These are phyloP conservation scores for Trichoderma harzianum DNA, from an alignment of 2,329 filamentous ascomycete species.

Conservation along the genomic window DNA sequence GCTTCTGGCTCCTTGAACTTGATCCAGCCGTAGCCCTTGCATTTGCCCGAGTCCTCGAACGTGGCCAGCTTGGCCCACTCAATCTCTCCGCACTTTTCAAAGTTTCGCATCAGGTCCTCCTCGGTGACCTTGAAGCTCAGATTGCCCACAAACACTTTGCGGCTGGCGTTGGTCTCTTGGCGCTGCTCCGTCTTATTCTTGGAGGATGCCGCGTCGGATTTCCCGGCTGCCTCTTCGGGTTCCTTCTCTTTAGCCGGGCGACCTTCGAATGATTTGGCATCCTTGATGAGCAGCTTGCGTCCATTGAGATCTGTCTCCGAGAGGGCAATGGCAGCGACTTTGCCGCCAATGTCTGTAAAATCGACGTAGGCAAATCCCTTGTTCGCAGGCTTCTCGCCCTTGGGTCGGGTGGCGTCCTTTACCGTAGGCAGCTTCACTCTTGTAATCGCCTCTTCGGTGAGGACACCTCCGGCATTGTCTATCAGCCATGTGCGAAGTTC, in stretches of 20 bases:
- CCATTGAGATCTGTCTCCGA: slow-evolving; percentile 79
- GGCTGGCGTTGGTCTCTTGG: slow-evolving; percentile 58
- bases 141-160: slow-evolving; percentile 89
- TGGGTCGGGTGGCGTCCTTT: slow-evolving; percentile 45
- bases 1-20: slow-evolving; percentile 78
- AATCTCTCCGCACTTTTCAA: slow-evolving; percentile 79
- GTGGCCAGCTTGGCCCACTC: slow-evolving; percentile 84
- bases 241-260: slow-evolving; percentile 65
- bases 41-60: slow-evolving; percentile 95
- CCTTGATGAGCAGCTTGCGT: slow-evolving; percentile 87
- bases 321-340: slow-evolving; percentile 75
- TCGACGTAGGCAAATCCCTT: slow-evolving; percentile 97
- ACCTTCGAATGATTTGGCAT: slow-evolving; percentile 86
- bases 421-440: slow-evolving; percentile 74
- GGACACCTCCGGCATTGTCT: slow-evolving; percentile 62
- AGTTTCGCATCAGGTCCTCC: slow-evolving; percentile 76
- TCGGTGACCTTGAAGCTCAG: slow-evolving; percentile 78
- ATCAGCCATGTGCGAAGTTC: slow-evolving; percentile 79
- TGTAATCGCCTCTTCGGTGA: slow-evolving; percentile 70
- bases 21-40: slow-evolving; percentile 96
- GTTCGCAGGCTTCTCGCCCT: slow-evolving; percentile 51
- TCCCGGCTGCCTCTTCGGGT: slow-evolving; percentile 27
- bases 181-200: slow-evolving; percentile 34
- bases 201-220: slow-evolving; percentile 31
- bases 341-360: slow-evolving; percentile 67